Conservation (phyloP, 768 basidiomycete genomes). For the Boletus reticulatus region DNA sequence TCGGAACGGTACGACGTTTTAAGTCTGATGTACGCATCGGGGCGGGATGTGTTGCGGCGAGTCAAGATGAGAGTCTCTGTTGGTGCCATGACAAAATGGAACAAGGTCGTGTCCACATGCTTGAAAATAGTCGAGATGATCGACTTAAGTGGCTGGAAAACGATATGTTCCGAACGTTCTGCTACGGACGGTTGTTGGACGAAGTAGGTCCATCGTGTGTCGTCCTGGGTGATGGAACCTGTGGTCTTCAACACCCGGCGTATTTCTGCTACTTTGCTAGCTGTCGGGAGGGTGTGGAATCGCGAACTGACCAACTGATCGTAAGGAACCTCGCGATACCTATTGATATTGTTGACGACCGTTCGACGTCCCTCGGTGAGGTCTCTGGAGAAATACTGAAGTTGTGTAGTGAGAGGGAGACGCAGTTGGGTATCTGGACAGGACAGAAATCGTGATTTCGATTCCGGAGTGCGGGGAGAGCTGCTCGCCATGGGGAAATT, state of each 20-base stretch:
- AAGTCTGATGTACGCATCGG: not conserved
- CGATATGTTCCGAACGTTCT: not conserved
- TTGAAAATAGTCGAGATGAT: not conserved
- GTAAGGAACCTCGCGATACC: not conserved
- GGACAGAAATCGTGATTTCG: not conserved
- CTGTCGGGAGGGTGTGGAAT: not conserved
- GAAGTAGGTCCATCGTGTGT: not conserved
- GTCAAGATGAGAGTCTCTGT: not conserved
- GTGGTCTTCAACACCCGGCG: not conserved
- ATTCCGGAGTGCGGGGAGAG: not conserved
- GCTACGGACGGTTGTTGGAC: not conserved
- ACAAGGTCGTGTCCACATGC: not conserved
- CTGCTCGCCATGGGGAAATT: not conserved
- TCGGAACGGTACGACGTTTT: too few relatives aligned
- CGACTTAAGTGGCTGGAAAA: not conserved
- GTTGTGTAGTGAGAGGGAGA: not conserved
- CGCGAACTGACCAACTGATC: not conserved
- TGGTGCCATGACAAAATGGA: not conserved
- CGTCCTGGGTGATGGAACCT: not conserved
- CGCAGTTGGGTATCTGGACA: not conserved
- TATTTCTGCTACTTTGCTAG: not conserved
- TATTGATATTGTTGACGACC: not conserved
- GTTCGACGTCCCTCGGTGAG: not conserved
- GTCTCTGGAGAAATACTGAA: not conserved
- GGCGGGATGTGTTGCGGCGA: conserved; percentile 1